Evolutionary conservation across 441 rosid genomes (phyloP), one percentile per base, ranked within the genome.

Genomic region (Erodium trifolium): DNA sequence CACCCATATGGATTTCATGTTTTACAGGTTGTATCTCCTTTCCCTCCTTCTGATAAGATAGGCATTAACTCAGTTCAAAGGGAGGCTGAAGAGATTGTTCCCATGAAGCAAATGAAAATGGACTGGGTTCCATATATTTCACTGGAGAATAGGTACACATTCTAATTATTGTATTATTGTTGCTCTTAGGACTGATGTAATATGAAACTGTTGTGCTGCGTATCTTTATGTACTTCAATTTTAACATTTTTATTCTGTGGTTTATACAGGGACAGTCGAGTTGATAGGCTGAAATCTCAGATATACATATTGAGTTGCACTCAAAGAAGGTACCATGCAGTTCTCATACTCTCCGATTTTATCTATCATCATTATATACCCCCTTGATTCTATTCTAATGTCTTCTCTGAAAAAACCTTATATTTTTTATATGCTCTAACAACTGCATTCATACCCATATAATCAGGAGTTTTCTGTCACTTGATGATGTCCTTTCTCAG

Each of bases 101-200:
- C 97, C 12, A 92, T 95, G 98, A 90, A 85, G 72, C 82, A 89
- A 75, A 92, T 95, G 98, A 90, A 95, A 84, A 90, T 95, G 98
- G 98, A 83, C 67, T 92, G 99, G 99, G 84, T 87, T 76, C 99
- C 99, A 10, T 95, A 92, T 76, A 84, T 95, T 75, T 96, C 99
- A 37, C 57, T 86, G 71, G 93, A 88, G 72, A 79, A 90, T 23
- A 88, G 98, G 98, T 90, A 82, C 55, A n/a, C 67, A 59, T 63
- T 69, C 47, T 79, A 17, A 37, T 16, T 60, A 66, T 69, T 63
- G 27, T 13, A 6, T 45, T 66, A 14, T 19, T 68, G 34, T 13
- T 73, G 65, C 34, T 31, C 34, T 18, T 63, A 57, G 10, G 27
- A 47, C 9, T 16, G 64, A 11, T 78, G 68, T 72, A 45, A 39